phyloP scores from a whole-genome alignment of 495 filamentous ascomycete genomes.

The Pyronema domesticum region DNA sequence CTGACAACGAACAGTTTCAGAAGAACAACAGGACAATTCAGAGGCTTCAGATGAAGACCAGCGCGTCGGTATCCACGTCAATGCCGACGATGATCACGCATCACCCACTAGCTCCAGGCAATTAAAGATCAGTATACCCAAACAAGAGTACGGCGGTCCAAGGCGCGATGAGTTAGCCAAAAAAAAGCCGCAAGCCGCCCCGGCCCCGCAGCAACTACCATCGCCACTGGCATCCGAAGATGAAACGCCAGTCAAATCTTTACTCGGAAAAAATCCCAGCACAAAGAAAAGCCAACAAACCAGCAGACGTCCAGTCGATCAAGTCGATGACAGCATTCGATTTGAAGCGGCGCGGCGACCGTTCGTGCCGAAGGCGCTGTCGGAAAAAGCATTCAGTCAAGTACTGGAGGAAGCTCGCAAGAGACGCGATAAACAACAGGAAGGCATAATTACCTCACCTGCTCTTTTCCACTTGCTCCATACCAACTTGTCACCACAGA shows the following conservation, averaged over 20 bases:
- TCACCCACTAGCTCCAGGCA: not conserved
- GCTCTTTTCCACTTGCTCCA: not conserved
- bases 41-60: no score
- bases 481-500: not conserved
- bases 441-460: not conserved
- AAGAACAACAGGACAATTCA: no score
- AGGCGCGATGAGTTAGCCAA: not conserved
- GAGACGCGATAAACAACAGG: not conserved
- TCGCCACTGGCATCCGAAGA: constrained; percentile 20
- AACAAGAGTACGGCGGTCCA: not conserved
- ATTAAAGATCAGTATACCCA: not conserved
- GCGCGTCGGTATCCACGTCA: no score
- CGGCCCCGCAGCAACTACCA: constrained; percentile 18
- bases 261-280: not conserved
- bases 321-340: not conserved
- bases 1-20: no score
- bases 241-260: constrained; percentile 7
- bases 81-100: not conserved
- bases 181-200: not conserved
- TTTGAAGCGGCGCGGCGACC: not conserved
- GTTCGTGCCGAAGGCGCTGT: not conserved
- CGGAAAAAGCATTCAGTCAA: not conserved
- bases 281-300: constrained; percentile 1
- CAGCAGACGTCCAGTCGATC: not conserved
- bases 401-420: not conserved